These are phyloP conservation scores for Trichoderma guizhouense DNA, from an alignment of 2,329 filamentous ascomycete genomes.

Conservation along the genomic window DNA sequence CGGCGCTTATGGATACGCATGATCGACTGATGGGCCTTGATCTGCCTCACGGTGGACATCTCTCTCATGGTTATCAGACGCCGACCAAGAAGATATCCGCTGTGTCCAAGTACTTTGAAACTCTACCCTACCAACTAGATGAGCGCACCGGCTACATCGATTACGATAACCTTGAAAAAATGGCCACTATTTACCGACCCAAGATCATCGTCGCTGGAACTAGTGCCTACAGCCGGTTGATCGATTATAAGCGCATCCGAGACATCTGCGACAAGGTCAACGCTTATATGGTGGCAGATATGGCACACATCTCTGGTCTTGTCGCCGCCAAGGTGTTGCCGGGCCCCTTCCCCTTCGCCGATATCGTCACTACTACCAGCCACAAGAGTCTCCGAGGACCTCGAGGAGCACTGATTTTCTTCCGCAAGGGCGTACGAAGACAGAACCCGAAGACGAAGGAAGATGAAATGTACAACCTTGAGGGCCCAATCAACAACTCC, in stretches of 20 bases:
- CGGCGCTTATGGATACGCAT: constrained; percentile 85
- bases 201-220: constrained; percentile 95
- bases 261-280: constrained; percentile 87
- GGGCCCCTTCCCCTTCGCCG: constrained; percentile 82
- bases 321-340: constrained; percentile 89
- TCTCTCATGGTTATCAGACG: constrained; percentile 96
- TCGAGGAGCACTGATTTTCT: constrained; percentile 97
- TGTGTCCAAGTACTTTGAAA: constrained; percentile 98
- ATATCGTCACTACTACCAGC: constrained; percentile 95
- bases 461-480: constrained; percentile 84
- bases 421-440: constrained; percentile 83
- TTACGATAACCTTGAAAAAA: constrained; percentile 85
- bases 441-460: constrained; percentile 82
- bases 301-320: constrained; percentile 95
- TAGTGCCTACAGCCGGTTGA: constrained; percentile 91
- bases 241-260: constrained; percentile 91
- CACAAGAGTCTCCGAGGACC: constrained; percentile 97
- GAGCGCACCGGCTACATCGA: constrained; percentile 91
- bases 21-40: constrained; percentile 97
- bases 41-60: constrained; percentile 90
- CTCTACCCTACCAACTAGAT: constrained; percentile 88
- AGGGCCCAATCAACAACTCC: constrained; percentile 88
- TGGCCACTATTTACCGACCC: constrained; percentile 84
- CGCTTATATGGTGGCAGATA: constrained; percentile 90
- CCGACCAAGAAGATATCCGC: constrained; percentile 95